phyloP scores from a whole-genome alignment of 1,139 yeast genomes.

The Tardiomyces depauwii region DNA sequence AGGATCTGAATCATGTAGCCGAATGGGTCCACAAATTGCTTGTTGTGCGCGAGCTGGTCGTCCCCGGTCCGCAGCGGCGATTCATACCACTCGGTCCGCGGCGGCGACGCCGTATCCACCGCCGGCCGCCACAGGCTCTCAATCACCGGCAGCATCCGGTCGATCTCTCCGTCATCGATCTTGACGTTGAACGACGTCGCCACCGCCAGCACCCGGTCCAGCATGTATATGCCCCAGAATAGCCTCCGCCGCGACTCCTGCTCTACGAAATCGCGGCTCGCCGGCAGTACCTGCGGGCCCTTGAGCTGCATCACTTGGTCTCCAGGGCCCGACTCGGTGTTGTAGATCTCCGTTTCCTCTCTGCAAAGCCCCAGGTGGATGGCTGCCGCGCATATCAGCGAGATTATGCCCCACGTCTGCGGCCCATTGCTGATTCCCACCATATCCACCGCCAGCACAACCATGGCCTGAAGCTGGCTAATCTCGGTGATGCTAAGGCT shows the following conservation, averaged over 20 bases:
- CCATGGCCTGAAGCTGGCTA: constrained; percentile 12
- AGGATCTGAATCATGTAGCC: constrained; percentile 11
- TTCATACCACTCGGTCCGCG: constrained; percentile 8
- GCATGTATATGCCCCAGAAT: constrained; percentile 14
- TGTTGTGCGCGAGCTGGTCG: constrained; percentile 3
- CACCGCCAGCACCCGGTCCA: constrained; percentile 13
- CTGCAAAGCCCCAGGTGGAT: constrained; percentile 10
- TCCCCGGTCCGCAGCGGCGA: constrained; percentile 6
- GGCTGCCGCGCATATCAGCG: constrained; percentile 13
- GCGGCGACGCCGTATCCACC: constrained; percentile 1
- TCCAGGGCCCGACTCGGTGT: constrained; percentile 6
- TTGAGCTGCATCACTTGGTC: constrained; percentile 4
- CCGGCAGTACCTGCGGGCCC: constrained; percentile 10
- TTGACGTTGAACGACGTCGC: constrained; percentile 14
- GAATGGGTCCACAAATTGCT: constrained; percentile 8
- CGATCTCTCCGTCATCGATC: constrained; percentile 10
- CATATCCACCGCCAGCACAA: constrained; percentile 12
- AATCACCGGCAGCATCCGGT: constrained; percentile 11
- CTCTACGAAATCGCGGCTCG: constrained; percentile 8
- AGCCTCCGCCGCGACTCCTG: constrained; percentile 13
- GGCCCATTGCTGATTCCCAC: constrained; percentile 16
- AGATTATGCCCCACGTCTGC: constrained; percentile 14
- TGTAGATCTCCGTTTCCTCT: constrained; percentile 4
- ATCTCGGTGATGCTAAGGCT: constrained; percentile 12
- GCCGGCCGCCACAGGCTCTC: constrained; percentile 8